Evolutionary conservation across 2,329 filamentous ascomycete species (phyloP), one percentile per base, ranked within the genome.

Genomic region (Xylaria sp.): DNA sequence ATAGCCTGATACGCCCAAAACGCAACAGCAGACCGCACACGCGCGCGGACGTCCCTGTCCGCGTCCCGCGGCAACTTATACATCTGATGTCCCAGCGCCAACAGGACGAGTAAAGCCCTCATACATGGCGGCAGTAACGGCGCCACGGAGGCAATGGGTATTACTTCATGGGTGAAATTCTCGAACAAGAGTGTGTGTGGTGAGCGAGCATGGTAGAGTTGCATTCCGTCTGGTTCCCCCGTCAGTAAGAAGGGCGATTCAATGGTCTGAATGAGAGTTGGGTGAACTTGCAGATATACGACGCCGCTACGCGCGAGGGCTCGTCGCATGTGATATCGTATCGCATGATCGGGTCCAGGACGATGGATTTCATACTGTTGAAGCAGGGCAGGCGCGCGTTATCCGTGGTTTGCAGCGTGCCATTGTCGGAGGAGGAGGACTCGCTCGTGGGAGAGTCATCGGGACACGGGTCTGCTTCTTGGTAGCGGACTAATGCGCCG

Each of bases 211-310:
- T 67, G 68, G 55, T 71, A 73, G 47, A 74, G 71, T 58, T 68
- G 68, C 16, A 68, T 60, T 55, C 70, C 73, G 51, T 69, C 73
- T 74, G 39, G n/a, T 1, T 16, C 52, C 51, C n/a, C 23, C 47
- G 54, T 61, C 19, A 60, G 58, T 16, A n/a, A 46, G 49, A 30
- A 30, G 23, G 23, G 23, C 4, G 23, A 5, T 30, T 30, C 23
- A 30, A 30, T 30, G 23, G 5, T 5, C 23, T 5, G 23, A 30
- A 5, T 30, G 23, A 30, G 23, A 5, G 4, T 30, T 30, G 23
- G 23, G 5, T 30, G 23, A 30, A 70, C 71, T 69, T 69, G 62
- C 71, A 74, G 61, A 70, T 71, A 59, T 71, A 66, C 30, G 65
- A 63, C 13, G 70, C 71, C 55, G 72, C 62, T 35, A 66, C 54